A percentile compares a stretch with the other conserved stretches of the same genome.
Conservation (phyloP, 2,329 filamentous ascomycete species). For the Didymella sp. region DNA sequence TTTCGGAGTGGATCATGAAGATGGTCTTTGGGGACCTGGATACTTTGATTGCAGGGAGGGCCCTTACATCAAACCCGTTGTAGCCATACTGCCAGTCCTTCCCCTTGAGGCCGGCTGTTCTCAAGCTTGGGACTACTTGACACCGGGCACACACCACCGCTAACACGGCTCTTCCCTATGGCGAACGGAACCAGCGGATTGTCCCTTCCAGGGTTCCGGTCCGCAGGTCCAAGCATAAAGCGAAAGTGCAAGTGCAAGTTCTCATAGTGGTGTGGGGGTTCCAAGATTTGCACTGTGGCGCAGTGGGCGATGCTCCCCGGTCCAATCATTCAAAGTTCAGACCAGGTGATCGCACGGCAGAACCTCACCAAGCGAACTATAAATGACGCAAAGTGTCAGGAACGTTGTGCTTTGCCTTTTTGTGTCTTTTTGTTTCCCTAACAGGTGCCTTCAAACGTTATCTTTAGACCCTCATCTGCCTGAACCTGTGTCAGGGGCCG, state of each 20-base stretch:
- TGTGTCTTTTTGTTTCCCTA: not conserved
- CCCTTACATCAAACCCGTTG: not conserved
- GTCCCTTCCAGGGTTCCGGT: not conserved
- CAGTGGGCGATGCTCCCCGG: not conserved
- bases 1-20: not conserved
- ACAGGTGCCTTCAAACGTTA: not conserved
- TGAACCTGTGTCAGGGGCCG: not conserved
- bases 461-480: not conserved
- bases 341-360: not conserved
- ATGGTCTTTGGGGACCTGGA: not conserved
- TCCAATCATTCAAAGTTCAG: conserved; percentile 2
- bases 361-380: not conserved
- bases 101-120: not conserved
- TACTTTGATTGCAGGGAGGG: not conserved
- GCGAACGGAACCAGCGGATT: not conserved
- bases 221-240: not conserved
- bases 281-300: conserved; percentile 3
- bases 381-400: conserved; percentile 11
- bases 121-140: conserved; percentile 2
- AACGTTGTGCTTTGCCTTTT: conserved; percentile 1
- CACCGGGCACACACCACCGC: not conserved
- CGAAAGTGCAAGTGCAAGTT: not conserved
- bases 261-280: not conserved
- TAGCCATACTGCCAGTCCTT: conserved; percentile 1
- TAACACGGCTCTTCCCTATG: not conserved